Evolutionary conservation across 2,329 filamentous ascomycete genomes (phyloP).

Genomic region (Pestalotiopsis fici): DNA sequence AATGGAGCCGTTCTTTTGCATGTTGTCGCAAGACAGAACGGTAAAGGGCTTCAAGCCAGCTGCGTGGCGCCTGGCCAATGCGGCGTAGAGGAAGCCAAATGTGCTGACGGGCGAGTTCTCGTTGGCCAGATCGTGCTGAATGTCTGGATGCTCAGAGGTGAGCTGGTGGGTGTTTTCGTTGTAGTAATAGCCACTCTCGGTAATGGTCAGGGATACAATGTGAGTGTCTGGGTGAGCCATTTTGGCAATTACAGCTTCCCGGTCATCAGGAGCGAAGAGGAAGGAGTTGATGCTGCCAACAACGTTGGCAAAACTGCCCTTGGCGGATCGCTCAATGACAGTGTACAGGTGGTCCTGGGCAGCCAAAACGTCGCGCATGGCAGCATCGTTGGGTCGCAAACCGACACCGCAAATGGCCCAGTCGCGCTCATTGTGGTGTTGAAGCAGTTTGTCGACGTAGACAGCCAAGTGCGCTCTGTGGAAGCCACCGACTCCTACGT

Average conservation of each 20-base stretch:
- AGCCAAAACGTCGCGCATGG: constrained; percentile 50
- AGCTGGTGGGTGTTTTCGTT: constrained; percentile 59
- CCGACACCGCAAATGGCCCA: constrained; percentile 55
- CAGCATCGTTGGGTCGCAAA: constrained; percentile 48
- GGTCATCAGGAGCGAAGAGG: constrained; percentile 52
- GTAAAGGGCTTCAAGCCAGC: constrained; percentile 53
- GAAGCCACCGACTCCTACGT: constrained; percentile 56
- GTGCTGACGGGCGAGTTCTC: constrained; percentile 44
- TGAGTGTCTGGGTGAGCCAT: constrained; percentile 55
- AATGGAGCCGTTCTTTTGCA: constrained; percentile 58
- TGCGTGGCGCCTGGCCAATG: constrained; percentile 44
- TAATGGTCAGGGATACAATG: constrained; percentile 57
- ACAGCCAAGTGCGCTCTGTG: constrained; percentile 55
- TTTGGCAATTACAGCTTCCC: constrained; percentile 53
- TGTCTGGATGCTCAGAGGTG: constrained; percentile 47
- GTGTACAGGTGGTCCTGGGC: constrained; percentile 55
- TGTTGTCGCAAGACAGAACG: constrained; percentile 57
- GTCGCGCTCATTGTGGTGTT: constrained; percentile 43
- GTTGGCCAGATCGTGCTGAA: constrained; percentile 48
- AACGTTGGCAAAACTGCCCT: constrained; percentile 47
- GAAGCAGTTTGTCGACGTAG: constrained; percentile 49
- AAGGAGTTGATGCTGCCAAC: constrained; percentile 54
- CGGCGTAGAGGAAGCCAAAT: constrained; percentile 54
- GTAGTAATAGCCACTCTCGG: constrained; percentile 59
- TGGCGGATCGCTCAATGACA: constrained; percentile 53